A percentile compares a stretch with the other conserved stretches of the same genome.
phyloP scores from a whole-genome alignment of 1,284 basidiomycete genomes.

The Heterobasidion annosum region DNA sequence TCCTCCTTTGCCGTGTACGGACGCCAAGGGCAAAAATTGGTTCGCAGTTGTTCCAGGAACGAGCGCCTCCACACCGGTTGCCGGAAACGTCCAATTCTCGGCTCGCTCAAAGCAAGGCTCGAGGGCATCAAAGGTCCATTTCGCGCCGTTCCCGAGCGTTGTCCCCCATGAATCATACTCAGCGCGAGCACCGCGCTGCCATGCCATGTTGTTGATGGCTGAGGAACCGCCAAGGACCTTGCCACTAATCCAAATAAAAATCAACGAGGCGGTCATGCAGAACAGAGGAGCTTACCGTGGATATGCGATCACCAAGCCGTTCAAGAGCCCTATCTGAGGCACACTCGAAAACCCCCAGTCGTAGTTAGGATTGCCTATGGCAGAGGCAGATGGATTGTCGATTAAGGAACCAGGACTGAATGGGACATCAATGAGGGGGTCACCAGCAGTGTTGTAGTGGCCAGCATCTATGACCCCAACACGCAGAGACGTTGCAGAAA shows the following conservation, averaged over 20 bases:
- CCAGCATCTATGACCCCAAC: constrained; percentile 11
- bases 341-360: constrained; percentile 10
- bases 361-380: constrained; percentile 9
- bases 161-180: constrained; percentile 11
- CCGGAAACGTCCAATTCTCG: constrained; percentile 7
- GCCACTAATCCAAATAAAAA: constrained; percentile 1
- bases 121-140: constrained; percentile 10
- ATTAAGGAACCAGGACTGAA: constrained; percentile 8
- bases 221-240: constrained; percentile 11
- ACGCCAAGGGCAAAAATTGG: constrained; percentile 1
- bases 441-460: constrained; percentile 4
- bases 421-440: constrained; percentile 9
- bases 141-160: constrained; percentile 8
- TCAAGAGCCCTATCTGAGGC: constrained; percentile 6
- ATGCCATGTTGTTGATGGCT: constrained; percentile 10
- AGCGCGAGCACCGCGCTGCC: constrained; percentile 9
- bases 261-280: neutral
- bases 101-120: constrained; percentile 8
- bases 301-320: constrained; percentile 7
- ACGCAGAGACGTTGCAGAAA: constrained; percentile 4
- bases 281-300: constrained; percentile 4
- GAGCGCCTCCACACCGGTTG: constrained; percentile 1
- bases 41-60: constrained; percentile 1
- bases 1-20: constrained; percentile 5
- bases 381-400: constrained; percentile 7